Evolutionary conservation across 371 early-diverging fungal genomes (phyloP).

Genomic region (Zychaea mexicana): DNA sequence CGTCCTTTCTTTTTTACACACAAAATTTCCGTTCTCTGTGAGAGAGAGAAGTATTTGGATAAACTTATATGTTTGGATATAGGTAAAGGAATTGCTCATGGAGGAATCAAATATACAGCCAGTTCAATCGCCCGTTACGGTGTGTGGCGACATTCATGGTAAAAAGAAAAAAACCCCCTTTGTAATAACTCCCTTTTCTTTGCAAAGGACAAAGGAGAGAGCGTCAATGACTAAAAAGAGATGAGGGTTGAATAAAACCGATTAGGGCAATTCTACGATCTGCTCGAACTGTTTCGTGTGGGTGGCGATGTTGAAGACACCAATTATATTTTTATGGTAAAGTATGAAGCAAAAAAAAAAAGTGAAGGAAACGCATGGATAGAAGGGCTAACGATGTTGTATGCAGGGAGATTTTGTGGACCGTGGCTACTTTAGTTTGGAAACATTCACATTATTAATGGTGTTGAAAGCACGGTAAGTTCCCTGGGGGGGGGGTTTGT

Average conservation of each 20-base stretch:
- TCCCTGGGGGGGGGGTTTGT: not conserved
- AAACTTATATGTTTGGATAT: constrained; percentile 26
- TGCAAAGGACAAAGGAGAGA: not conserved
- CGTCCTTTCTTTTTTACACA: not conserved
- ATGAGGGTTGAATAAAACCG: not conserved
- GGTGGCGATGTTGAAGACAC: constrained; percentile 98
- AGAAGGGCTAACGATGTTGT: not conserved
- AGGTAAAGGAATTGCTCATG: constrained; percentile 96
- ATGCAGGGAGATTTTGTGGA: constrained; percentile 98
- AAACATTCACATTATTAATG: constrained; percentile 96
- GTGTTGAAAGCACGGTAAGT: constrained; percentile 93
- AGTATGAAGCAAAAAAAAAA: not conserved
- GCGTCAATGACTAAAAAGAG: not conserved
- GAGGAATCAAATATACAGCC: constrained; percentile 96
- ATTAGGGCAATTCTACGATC: constrained; percentile 97
- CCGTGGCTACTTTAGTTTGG: constrained; percentile 99
- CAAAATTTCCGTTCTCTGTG: constrained; percentile 11
- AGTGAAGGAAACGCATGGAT: not conserved
- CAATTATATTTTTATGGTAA: constrained; percentile 98
- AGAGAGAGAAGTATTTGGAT: not conserved
- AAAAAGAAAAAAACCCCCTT: not conserved
- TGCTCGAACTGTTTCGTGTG: constrained; percentile 97
- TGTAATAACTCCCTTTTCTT: too few species aligned
- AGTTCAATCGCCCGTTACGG: constrained; percentile 96
- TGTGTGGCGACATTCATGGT: constrained; percentile 99